Evolutionary conservation across 2,329 filamentous ascomycete genomes (phyloP).

Genomic region (Geosmithia putterillii): DNA sequence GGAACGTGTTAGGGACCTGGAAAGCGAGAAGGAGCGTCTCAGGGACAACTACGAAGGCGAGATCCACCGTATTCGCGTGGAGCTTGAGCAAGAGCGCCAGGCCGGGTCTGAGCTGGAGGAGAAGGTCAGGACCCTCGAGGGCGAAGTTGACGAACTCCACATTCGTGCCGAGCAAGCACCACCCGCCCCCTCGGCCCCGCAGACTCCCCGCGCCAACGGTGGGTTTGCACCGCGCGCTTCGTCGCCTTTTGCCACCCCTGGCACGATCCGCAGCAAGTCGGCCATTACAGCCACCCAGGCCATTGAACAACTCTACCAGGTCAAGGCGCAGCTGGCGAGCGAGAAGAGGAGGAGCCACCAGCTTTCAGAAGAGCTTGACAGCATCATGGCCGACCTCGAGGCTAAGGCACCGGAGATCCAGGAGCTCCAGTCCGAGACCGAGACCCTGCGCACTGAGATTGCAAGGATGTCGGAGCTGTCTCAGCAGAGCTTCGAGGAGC

Average conservation of each 20-base stretch:
- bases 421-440: conserved; percentile 70
- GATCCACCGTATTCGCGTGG: conserved; percentile 40
- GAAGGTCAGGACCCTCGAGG: conserved; percentile 35
- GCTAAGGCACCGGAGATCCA: conserved; percentile 79
- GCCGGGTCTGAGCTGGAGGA: conserved; percentile 33
- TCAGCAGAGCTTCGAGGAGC: conserved; percentile 69
- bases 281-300: conserved; percentile 48
- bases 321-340: conserved; percentile 60
- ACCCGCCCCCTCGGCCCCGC: conserved; percentile 37
- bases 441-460: conserved; percentile 68
- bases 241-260: conserved; percentile 51
- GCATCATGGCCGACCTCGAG: conserved; percentile 76
- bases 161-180: conserved; percentile 31
- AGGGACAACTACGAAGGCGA: conserved; percentile 55
- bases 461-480: conserved; percentile 76
- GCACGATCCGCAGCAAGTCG: conserved; percentile 41
- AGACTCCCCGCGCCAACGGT: conserved; percentile 50
- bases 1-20: conserved; percentile 57
- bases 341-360: conserved; percentile 66
- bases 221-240: conserved; percentile 35
- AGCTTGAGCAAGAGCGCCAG: conserved; percentile 42
- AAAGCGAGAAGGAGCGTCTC: conserved; percentile 44
- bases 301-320: conserved; percentile 51
- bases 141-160: conserved; percentile 40
- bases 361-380: conserved; percentile 66